These are phyloP conservation scores for Sistotremastrum suecicum DNA, from an alignment of 768 basidiomycete species.

Conservation along the genomic window DNA sequence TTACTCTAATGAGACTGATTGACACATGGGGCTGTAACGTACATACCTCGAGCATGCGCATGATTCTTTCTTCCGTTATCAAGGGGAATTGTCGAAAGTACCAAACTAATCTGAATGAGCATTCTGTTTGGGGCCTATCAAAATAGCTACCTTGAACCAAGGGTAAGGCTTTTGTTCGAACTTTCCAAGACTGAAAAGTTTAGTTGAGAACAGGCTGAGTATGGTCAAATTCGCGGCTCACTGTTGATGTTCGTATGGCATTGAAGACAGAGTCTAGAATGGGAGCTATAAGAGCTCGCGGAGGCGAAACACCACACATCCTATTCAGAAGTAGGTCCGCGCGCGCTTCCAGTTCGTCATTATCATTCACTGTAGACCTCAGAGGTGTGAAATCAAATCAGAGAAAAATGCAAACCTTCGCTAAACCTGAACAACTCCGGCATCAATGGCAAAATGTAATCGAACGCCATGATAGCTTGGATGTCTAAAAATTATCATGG, in stretches of 20 bases:
- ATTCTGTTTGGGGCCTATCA: not conserved
- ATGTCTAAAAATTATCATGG: conserved; percentile 25
- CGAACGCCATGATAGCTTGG: conserved; percentile 62
- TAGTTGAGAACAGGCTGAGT: conserved; percentile 2
- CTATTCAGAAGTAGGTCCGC: conserved; percentile 62
- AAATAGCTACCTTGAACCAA: conserved; percentile 53
- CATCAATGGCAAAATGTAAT: conserved; percentile 74
- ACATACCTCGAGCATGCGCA: conserved; percentile 66
- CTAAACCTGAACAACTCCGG: conserved; percentile 66
- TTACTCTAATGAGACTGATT: conserved; percentile 1
- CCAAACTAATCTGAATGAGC: conserved; percentile 33
- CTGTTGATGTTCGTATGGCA: conserved; percentile 63
- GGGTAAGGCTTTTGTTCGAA: conserved; percentile 75
- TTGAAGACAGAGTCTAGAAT: conserved; percentile 61
- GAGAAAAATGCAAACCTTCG: conserved; percentile 31
- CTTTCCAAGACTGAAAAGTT: conserved; percentile 60
- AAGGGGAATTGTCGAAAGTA: conserved; percentile 85
- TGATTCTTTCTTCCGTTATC: conserved; percentile 58
- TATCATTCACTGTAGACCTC: conserved; percentile 43
- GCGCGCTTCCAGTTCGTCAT: conserved; percentile 50
- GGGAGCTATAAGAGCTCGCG: conserved; percentile 48
- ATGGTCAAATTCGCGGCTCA: conserved; percentile 20
- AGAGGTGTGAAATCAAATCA: conserved; percentile 1
- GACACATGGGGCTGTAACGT: not conserved
- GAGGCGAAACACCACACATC: conserved; percentile 78